Base-by-base conservation (phyloP, 441 rosid genomes). In the Eruca vesicaria region DNA sequence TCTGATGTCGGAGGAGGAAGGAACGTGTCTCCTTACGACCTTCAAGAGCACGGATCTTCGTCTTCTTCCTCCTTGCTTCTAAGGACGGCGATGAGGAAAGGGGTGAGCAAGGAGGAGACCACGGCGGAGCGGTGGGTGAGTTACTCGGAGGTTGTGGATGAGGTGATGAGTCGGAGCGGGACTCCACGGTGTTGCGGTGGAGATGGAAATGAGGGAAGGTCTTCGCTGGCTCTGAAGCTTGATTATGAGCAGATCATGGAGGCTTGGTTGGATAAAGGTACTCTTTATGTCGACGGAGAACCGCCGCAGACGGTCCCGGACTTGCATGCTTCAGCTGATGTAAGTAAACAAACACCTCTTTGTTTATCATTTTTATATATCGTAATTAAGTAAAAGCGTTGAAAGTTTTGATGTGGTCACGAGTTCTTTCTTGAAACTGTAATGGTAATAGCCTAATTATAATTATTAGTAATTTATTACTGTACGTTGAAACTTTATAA, bases 61-160 rank as follows among this genome's bases (percentile, higher is more conserved):
- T 50, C 79, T 3, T 50, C 79, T 3, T 48, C 78, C 23, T 74
- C 78, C 23, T 78, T 77, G 80, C 85, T 87, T 65, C 71, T 84
- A 45, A 57, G 86, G 79, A 77, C 89, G 41, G 97, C 97, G 26
- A 87, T 90, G 93, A 89, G 84, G 81, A 84, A 85, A 81, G 90
- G 84, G 41, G 84, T 66, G 53, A 85, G 86, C 48, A 87, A 84
- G 74, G 92, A 67, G 55, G 74, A 68, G 62, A 66, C 73, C 12
- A 62, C 78, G 74, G 93, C 82, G 79, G 96, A 94, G 80, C 84
- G 82, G 81, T 91, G 98, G 97, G 97, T 91, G 66, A 81, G 93
- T 63, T 94, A 89, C 80, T 83, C 87, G 16, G 93, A 90, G 70
- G 93, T 94, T 9, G 96, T 90, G 78, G 90, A 85, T 74, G 94